phyloP scores from a whole-genome alignment of 108 stramenopile genomes.

The Thalassiosira profunda region DNA sequence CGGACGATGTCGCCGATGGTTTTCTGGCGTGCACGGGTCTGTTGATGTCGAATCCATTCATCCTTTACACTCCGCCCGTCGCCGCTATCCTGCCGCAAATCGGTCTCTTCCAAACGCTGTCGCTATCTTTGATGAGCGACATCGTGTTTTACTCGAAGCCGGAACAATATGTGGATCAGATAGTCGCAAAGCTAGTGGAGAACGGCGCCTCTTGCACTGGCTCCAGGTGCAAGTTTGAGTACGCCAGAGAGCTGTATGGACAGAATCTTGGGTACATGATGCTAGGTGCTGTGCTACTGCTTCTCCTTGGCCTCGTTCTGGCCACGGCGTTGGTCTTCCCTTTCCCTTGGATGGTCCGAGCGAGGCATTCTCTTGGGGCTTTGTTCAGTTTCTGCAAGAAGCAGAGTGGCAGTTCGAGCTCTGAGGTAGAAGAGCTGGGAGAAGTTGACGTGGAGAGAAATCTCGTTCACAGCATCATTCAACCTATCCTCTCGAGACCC shows the following conservation, averaged over 20 bases:
- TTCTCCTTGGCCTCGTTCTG: constrained; percentile 40
- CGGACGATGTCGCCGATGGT: background rate
- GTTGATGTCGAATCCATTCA: background rate
- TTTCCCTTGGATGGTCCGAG: background rate
- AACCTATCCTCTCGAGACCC: constrained; percentile 15
- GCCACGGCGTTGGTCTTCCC: constrained; percentile 44
- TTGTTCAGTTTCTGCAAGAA: background rate
- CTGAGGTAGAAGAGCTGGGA: constrained; percentile 5
- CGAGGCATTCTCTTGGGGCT: constrained; percentile 11
- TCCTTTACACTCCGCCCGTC: constrained; percentile 29
- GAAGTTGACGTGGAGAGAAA: constrained; percentile 34
- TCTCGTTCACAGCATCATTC: constrained; percentile 11
- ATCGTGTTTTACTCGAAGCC: constrained; percentile 56
- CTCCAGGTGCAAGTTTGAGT: constrained; percentile 38
- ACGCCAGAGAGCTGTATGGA: constrained; percentile 22
- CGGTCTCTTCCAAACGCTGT: constrained; percentile 49
- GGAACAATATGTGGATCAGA: constrained; percentile 33
- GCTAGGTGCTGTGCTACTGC: constrained; percentile 41
- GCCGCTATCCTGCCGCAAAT: constrained; percentile 56
- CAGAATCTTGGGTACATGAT: constrained; percentile 46
- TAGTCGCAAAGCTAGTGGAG: constrained; percentile 26
- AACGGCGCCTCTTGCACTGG: constrained; percentile 44
- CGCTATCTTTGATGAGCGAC: constrained; percentile 29
- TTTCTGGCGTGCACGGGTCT: constrained; percentile 55
- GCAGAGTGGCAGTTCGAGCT: background rate